Evolutionary conservation across 73 alveolate species (phyloP).

Genomic region (Tetrahymena borealis): DNA sequence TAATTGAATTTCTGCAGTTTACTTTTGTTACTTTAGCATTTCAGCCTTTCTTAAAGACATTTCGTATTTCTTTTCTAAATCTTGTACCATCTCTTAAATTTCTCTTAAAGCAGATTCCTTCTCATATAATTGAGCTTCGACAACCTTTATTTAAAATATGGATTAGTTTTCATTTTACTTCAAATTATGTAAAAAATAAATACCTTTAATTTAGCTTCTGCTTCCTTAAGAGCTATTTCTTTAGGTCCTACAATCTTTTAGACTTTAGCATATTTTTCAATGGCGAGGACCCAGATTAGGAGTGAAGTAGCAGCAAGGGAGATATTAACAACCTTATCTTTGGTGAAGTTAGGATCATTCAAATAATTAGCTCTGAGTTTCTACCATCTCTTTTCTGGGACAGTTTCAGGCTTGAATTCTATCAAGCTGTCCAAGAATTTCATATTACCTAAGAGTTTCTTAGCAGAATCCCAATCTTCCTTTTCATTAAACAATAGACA

Average conservation of each 20-base stretch:
- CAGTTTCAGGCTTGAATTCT: conserved; percentile 76
- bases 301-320: conserved; percentile 74
- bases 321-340: conserved; percentile 55
- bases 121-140: conserved; percentile 67
- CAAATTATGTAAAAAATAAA: conserved; percentile 34
- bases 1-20: conserved; percentile 81
- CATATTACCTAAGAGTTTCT: conserved; percentile 75
- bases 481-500: conserved; percentile 80
- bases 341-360: conserved; percentile 63
- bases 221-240: conserved; percentile 87
- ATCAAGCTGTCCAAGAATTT: conserved; percentile 66
- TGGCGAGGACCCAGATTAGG: conserved; percentile 83
- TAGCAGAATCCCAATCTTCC: conserved; percentile 83
- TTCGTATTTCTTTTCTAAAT: conserved; percentile 77
- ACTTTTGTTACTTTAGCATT: conserved; percentile 77
- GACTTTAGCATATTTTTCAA: conserved; percentile 82
- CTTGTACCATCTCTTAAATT: conserved; percentile 74
- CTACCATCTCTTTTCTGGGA: conserved; percentile 53
- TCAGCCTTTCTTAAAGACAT: conserved; percentile 79
- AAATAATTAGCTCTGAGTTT: conserved; percentile 62
- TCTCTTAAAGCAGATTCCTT: conserved; percentile 86
- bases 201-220: conserved; percentile 78
- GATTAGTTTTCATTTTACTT: conserved; percentile 36
- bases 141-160: conserved; percentile 11
- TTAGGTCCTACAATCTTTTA: conserved; percentile 92